These are phyloP conservation scores for Castanea crenata DNA, from an alignment of 306 rosid species.

Conservation along the genomic window DNA sequence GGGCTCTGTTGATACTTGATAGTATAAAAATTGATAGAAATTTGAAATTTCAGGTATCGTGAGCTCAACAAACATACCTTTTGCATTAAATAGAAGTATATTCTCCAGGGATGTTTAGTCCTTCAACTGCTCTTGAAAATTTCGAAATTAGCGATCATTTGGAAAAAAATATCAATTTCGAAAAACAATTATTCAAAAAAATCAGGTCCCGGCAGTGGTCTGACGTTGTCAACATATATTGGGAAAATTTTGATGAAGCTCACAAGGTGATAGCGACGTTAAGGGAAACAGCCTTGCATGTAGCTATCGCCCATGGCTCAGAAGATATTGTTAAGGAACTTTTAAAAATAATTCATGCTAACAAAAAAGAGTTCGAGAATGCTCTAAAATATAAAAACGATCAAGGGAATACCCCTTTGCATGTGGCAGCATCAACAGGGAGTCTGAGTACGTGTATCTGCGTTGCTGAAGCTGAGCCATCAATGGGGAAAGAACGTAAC, in stretches of 20 bases:
- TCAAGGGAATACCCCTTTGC: conserved; percentile 23
- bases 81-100: too few species aligned
- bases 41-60: too few species aligned
- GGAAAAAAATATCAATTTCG: too few species aligned
- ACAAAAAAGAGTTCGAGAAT: background rate
- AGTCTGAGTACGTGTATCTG: conserved; percentile 8
- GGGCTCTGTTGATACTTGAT: too few species aligned
- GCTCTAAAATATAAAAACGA: background rate
- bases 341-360: background rate
- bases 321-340: background rate
- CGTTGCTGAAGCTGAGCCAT: background rate
- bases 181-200: too few species aligned
- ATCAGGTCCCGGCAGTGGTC: too few species aligned
- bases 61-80: too few species aligned
- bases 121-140: too few species aligned
- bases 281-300: conserved; percentile 36
- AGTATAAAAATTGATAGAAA: too few species aligned
- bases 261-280: conserved; percentile 18
- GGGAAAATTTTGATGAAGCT: background rate
- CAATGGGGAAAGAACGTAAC: conserved; percentile 16
- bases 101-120: too few species aligned
- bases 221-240: conserved; percentile 5
- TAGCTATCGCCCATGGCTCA: conserved; percentile 32
- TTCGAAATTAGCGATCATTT: too few species aligned
- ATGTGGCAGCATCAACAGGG: conserved; percentile 12